Conservation (phyloP, 2,329 filamentous ascomycete genomes). For the Colletotrichum tanaceti region DNA sequence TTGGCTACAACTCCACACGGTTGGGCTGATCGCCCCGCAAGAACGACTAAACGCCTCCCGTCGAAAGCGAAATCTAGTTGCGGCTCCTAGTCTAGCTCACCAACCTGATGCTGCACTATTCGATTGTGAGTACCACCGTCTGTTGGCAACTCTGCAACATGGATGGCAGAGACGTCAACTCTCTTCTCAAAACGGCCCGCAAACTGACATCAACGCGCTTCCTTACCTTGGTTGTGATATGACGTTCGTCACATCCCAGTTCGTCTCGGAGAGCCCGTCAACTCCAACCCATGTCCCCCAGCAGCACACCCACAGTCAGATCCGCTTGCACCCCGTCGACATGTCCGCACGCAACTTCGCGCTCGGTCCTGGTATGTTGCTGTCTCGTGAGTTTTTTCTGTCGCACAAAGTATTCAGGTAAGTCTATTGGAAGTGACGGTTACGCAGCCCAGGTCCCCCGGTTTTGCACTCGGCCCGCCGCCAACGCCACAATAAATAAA, state of each 20-base stretch:
- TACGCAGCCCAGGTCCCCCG: slow-evolving; percentile 7
- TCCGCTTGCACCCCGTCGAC: background rate
- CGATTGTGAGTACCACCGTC: background rate
- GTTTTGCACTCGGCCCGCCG: slow-evolving; percentile 1
- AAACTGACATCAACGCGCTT: background rate
- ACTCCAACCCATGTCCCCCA: background rate
- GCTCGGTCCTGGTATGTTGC: background rate
- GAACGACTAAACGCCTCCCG: background rate
- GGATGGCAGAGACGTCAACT: background rate
- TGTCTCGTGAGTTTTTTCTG: background rate
- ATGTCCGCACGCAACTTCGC: background rate
- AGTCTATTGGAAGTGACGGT: slow-evolving; percentile 13
- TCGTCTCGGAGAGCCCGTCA: slow-evolving; percentile 14
- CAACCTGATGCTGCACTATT: background rate
- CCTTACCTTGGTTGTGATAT: slow-evolving; percentile 11
- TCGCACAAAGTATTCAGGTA: background rate
- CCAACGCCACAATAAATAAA: slow-evolving; percentile 11
- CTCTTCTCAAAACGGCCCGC: background rate
- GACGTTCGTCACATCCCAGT: slow-evolving; percentile 8
- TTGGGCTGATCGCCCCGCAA: background rate
- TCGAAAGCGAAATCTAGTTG: background rate
- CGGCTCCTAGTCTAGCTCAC: background rate
- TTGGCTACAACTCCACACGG: background rate
- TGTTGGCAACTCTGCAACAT: background rate
- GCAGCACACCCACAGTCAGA: background rate